Evolutionary conservation across 2,329 filamentous ascomycete species (phyloP).

Genomic region (Diaporthe caulivora): DNA sequence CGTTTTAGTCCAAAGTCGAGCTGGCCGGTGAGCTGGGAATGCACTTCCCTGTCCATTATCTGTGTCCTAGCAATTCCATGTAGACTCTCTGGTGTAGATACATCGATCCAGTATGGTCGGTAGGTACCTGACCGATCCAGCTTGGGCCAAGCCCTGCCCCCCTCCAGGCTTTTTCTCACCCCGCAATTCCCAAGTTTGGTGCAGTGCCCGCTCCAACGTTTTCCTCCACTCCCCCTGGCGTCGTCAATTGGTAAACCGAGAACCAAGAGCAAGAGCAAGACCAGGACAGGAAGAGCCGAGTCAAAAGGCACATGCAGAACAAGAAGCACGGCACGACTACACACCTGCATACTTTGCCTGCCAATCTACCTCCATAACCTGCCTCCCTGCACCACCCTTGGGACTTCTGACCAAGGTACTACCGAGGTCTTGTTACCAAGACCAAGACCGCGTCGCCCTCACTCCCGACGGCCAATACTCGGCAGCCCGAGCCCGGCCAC

Average conservation of each 20-base stretch:
- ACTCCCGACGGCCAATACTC: conserved; percentile 10
- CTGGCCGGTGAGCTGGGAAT: conserved; percentile 27
- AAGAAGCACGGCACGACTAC: background rate
- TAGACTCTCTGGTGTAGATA: too few relatives aligned
- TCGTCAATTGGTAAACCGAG: too few relatives aligned
- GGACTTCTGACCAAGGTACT: background rate
- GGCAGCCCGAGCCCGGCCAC: conserved; percentile 20
- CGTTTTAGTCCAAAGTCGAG: conserved; percentile 28
- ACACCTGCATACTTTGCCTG: background rate
- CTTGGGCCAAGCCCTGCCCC: conserved; percentile 7
- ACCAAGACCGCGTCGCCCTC: background rate
- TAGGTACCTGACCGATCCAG: background rate
- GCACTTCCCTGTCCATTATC: conserved; percentile 18
- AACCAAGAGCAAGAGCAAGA: background rate
- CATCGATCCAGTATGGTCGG: too few relatives aligned
- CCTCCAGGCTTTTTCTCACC: conserved; percentile 16
- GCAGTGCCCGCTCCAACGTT: conserved; percentile 24
- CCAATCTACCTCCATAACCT: background rate
- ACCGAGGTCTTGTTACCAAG: background rate
- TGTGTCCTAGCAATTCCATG: too few relatives aligned
- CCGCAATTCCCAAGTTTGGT: conserved; percentile 24
- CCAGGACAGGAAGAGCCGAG: background rate
- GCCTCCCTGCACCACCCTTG: background rate
- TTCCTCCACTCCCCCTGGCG: background rate
- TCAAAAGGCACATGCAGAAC: conserved; percentile 13